Base-by-base conservation (phyloP, 148 eudicot genomes). In the Vaccinium darrowii region DNA sequence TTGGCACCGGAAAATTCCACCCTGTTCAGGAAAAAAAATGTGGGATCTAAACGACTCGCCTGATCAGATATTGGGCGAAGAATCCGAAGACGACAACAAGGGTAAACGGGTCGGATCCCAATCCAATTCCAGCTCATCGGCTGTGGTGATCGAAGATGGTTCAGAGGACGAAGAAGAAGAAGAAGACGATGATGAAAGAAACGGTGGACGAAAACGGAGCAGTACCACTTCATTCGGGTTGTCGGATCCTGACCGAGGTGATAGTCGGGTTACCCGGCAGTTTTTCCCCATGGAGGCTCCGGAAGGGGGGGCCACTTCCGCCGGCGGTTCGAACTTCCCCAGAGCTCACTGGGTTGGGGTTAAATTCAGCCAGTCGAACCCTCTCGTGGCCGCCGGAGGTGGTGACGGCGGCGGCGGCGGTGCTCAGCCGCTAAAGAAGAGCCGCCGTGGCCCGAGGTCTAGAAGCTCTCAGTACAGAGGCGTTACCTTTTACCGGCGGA, bases 31-130 rank as follows among this genome's bases (percentile, higher is more conserved):
- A 11, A 10, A 67, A 67, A 30, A 85, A 93, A 96, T 97, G 99
- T 95, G 99, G 99, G 93, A 97, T 94, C 97, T 97, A 67, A 97
- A 97, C 87, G 96, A 88, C 86, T 88, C 89, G 25, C 98, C 97
- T 2, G 94, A 87, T 89, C 91, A 82, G n/a, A 79, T 50, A 56
- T 75, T 80, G 76, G 84, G 78, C 49, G 91, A 87, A 3, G 92
- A 90, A 86, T 92, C 93, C 5, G 91, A 92, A 47, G 92, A 78
- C 0, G 85, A 81, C 51, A 91, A 89, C 6, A 92, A 93, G 82
- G 90, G 91, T 0, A 90, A 90, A 82, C 74, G 93, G 83, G 90
- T 90, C 85, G 92, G 91, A 83, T 92, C 94, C 21, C 79, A 81
- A 27, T 88, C 94, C 60, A 94, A 93, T 87, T 95, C 98, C 33